A percentile compares a stretch with the other conserved stretches of the same genome.
phyloP scores from a whole-genome alignment of 164 flowering plant species.

The Magnolia officinalis region DNA sequence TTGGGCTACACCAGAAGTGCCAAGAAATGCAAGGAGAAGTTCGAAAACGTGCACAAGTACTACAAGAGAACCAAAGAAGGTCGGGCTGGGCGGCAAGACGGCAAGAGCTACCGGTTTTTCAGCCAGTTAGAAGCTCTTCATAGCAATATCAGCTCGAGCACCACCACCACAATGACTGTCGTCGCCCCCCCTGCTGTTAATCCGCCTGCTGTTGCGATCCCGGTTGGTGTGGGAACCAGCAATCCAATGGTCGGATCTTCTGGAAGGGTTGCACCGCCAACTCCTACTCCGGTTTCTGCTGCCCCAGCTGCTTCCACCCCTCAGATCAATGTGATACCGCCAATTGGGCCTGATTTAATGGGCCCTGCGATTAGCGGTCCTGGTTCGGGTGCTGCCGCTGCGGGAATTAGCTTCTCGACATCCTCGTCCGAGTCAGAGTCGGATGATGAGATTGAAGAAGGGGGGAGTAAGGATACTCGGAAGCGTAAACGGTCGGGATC shows the following conservation, averaged over 20 bases:
- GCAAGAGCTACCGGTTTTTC: conserved; percentile 60
- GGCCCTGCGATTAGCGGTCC: background rate
- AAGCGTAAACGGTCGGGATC: conserved; percentile 37
- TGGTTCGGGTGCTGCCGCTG: conserved; percentile 7
- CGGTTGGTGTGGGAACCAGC: background rate
- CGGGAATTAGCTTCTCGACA: conserved; percentile 48
- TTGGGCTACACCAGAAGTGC: conserved; percentile 53
- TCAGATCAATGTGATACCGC: background rate
- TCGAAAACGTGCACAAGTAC: conserved; percentile 72
- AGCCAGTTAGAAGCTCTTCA: conserved; percentile 63
- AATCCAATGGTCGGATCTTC: conserved; percentile 10
- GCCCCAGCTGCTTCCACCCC: background rate
- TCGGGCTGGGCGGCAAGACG: conserved; percentile 66
- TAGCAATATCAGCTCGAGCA: background rate
- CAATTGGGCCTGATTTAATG: conserved; percentile 3
- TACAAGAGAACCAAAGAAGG: conserved; percentile 71
- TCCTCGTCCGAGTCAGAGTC: conserved; percentile 25
- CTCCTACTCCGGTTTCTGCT: background rate
- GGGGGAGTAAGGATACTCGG: conserved; percentile 17
- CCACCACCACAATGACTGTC: conserved; percentile 6
- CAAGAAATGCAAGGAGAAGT: conserved; percentile 71
- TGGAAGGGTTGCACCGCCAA: background rate
- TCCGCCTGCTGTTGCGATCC: conserved; percentile 2
- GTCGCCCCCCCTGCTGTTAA: background rate
- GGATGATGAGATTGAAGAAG: conserved; percentile 13